Base-by-base conservation (phyloP, 441 rosid genomes). In the Jatropha podagrica region DNA sequence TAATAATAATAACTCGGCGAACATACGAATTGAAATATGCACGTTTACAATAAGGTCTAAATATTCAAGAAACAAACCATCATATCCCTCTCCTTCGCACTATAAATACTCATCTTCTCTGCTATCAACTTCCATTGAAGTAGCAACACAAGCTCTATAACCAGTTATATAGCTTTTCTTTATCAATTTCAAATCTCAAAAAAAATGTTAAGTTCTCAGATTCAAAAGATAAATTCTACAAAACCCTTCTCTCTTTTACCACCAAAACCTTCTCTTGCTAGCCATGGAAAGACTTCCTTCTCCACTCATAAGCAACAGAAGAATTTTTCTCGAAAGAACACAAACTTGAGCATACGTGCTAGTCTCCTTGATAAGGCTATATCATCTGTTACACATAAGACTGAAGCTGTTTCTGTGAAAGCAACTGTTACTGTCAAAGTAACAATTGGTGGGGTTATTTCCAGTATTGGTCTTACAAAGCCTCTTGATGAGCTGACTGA, bases 401-500 rank as follows among this genome's bases (percentile, higher is more conserved):
- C 14, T 23, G 65, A 48, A 20, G 23, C 65, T 51, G 12, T 40
- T 32, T 11, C 48, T 15, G 76, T 77, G 2, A 77, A 4, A 4
- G 80, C 77, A 18, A 49, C 64, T 38, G 73, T 78, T 59, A 73
- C 69, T 0, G 77, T 78, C n/a, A 67, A 73, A 41, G 48, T 71
- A 32, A 71, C 73, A 15, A 20, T 67, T 67, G 69, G 68, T n/a
- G 74, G 77, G 2, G 2, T 72, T 4, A 14, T 77, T 14, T 58
- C 72, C 17, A 61, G 23, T 12, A 17, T 68, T 52, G 55, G 40
- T 26, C 5, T 66, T 8, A 37, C 73, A 13, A 5, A 23, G 10
- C 68, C 68, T 44, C 69, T 80, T 9, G 86, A 85, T 75, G 85
- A 78, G 40, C 38, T 85, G 1, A 17, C 48, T 0, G 96, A 90